Base-by-base conservation (phyloP, 2,329 filamentous ascomycete genomes). In the Stagonosporopsis vannaccii region DNA sequence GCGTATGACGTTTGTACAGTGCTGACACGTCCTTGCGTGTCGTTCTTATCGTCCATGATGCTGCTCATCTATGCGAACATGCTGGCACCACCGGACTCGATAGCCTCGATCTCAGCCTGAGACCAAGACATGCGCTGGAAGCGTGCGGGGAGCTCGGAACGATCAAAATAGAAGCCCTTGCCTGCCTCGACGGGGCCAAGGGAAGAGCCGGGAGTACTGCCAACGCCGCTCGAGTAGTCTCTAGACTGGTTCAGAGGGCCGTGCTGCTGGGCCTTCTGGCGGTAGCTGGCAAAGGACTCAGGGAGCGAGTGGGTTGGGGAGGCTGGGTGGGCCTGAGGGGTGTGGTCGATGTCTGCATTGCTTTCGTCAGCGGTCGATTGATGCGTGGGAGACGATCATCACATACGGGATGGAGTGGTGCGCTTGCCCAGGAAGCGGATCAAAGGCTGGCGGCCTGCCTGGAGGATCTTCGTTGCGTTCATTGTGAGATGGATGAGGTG, bases 71-170 rank as follows among this genome's bases (percentile, higher is more conserved):
- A 86, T 60, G 79, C 81, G 66, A 81, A 83, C 64, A 87, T 69
- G 70, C 85, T 89, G 30, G 94, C 95, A 54, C 95, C 95, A 51
- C 93, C 95, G 52, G 91, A 95, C 85, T 97, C 92, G 71, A 99
- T 85, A 20, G 92, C 93, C 77, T 98, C 95, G 58, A 99, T 99
- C 85, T 99, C 95, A 39, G 88, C 87, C 67, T 88, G 78, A 33
- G 85, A 88, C 79, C 93, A 90, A 12, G 87, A 84, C 44, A 85
- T 81, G 63, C 92, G 85, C 71, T 88, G 87, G 85, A 97, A 99
- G 69, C 94, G 87, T 61, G 82, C 75, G 17, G 95, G 94, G 22
- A 99, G 87, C 79, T 99, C 90, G 67, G 87, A 90, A 67, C 92
- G 87, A 78, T 98, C 95, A 75, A 97, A 97, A 78, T 84, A 92